Conservation (phyloP, 345 rosid genomes). For the Populus alba region DNA sequence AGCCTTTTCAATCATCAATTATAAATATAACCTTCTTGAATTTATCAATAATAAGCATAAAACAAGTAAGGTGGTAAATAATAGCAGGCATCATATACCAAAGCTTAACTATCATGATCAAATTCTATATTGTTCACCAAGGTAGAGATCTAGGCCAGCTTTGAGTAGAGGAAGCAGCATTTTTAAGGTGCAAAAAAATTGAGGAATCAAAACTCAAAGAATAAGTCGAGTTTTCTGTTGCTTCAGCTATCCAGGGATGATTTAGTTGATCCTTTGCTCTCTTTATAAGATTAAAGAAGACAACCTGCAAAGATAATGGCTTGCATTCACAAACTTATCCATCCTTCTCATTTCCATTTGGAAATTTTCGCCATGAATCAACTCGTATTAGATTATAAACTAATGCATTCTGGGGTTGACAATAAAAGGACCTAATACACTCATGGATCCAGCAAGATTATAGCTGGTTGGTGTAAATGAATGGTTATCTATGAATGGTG, state of each 20-base stretch:
- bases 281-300: constrained; percentile 79
- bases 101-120: constrained; percentile 5
- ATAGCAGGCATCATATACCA: constrained; percentile 2
- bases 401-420: background rate
- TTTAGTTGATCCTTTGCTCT: constrained; percentile 66
- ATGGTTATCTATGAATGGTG: constrained; percentile 43
- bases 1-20: constrained; percentile 38
- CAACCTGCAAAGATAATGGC: constrained; percentile 47
- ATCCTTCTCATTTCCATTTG: too few species aligned
- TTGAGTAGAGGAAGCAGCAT: constrained; percentile 44
- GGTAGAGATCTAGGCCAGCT: constrained; percentile 61
- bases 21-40: constrained; percentile 55
- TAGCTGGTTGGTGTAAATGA: constrained; percentile 51
- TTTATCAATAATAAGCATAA: constrained; percentile 50
- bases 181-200: constrained; percentile 60
- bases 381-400: background rate
- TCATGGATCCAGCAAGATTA: constrained; percentile 81
- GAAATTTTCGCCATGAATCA: background rate
- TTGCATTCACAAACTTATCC: background rate
- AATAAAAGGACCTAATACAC: constrained; percentile 19
- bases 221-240: constrained; percentile 76
- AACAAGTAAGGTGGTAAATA: constrained; percentile 8
- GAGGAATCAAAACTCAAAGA: constrained; percentile 44
- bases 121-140: constrained; percentile 33
- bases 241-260: constrained; percentile 79